phyloP scores from a whole-genome alignment of 2,329 filamentous ascomycete genomes.

The Phyllosticta capitalensis region DNA sequence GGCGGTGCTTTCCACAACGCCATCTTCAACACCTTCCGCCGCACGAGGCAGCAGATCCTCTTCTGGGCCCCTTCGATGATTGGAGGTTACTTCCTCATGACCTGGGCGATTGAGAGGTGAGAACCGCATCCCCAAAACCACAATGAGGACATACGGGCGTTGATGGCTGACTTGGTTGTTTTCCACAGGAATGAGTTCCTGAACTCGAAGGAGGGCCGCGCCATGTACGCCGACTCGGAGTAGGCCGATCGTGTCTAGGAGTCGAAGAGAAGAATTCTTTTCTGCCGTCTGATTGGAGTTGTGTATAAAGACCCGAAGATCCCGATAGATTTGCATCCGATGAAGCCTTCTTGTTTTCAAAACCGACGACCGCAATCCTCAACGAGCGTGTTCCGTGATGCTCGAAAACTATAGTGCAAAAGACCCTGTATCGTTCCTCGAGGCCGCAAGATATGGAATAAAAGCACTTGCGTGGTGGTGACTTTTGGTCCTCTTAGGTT shows the following conservation, averaged over 20 bases:
- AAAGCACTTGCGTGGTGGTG: too few relatives aligned
- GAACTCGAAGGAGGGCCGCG: conserved; percentile 67
- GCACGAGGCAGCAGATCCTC: conserved; percentile 75
- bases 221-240: conserved; percentile 37
- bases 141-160: not conserved
- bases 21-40: conserved; percentile 91
- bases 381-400: too few relatives aligned
- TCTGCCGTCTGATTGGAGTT: not conserved
- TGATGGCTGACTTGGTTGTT: not conserved
- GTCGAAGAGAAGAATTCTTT: not conserved
- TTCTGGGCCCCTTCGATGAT: conserved; percentile 78
- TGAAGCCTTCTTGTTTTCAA: too few relatives aligned
- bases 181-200: conserved; percentile 62
- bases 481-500: too few relatives aligned
- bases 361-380: too few relatives aligned
- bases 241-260: not conserved
- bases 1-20: conserved; percentile 70
- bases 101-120: conserved; percentile 88
- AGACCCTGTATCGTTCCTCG: too few relatives aligned
- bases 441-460: too few relatives aligned
- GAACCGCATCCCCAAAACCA: conserved; percentile 22
- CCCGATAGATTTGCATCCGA: not conserved
- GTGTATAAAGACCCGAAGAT: not conserved
- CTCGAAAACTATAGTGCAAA: too few relatives aligned
- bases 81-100: conserved; percentile 69